phyloP scores from a whole-genome alignment of 2,329 filamentous ascomycete genomes.

The Cercospora citrullina region DNA sequence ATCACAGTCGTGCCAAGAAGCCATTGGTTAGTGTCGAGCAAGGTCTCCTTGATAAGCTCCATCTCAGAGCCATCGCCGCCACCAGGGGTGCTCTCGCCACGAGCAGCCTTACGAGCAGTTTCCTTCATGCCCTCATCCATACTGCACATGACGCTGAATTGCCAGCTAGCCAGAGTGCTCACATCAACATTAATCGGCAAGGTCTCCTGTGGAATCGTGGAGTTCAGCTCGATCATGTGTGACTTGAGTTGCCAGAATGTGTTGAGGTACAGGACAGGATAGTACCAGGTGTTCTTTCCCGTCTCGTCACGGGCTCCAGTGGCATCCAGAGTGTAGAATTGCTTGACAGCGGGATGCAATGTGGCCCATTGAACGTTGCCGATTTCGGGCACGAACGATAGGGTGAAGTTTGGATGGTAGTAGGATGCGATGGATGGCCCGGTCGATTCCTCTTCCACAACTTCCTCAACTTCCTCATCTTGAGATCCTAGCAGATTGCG shows the following conservation, averaged over 20 bases:
- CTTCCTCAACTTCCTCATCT: constrained; percentile 47
- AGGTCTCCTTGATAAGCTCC: constrained; percentile 94
- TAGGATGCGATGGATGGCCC: constrained; percentile 77
- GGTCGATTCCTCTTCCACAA: constrained; percentile 51
- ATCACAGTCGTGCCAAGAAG: constrained; percentile 80
- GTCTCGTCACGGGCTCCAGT: constrained; percentile 78
- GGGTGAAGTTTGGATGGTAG: constrained; percentile 92
- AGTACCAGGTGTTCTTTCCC: constrained; percentile 91
- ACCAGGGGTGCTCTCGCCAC: constrained; percentile 68
- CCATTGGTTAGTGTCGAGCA: constrained; percentile 91
- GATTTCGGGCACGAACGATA: constrained; percentile 80
- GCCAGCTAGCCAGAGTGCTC: constrained; percentile 80
- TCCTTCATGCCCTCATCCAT: constrained; percentile 88
- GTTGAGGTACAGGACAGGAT: constrained; percentile 87
- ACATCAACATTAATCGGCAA: constrained; percentile 82
- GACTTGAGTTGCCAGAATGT: constrained; percentile 94
- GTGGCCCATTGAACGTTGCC: constrained; percentile 67
- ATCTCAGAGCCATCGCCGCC: constrained; percentile 90
- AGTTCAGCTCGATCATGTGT: constrained; percentile 90
- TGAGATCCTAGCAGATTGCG: constrained; percentile 71
- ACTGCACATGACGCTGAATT: constrained; percentile 80
- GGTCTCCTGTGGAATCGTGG: constrained; percentile 83
- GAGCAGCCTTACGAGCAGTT: constrained; percentile 73
- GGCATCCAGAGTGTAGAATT: constrained; percentile 76
- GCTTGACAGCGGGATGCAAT: constrained; percentile 71